Evolutionary conservation across 2,329 filamentous ascomycete genomes (phyloP).

Genomic region (Calonectria honghensis): DNA sequence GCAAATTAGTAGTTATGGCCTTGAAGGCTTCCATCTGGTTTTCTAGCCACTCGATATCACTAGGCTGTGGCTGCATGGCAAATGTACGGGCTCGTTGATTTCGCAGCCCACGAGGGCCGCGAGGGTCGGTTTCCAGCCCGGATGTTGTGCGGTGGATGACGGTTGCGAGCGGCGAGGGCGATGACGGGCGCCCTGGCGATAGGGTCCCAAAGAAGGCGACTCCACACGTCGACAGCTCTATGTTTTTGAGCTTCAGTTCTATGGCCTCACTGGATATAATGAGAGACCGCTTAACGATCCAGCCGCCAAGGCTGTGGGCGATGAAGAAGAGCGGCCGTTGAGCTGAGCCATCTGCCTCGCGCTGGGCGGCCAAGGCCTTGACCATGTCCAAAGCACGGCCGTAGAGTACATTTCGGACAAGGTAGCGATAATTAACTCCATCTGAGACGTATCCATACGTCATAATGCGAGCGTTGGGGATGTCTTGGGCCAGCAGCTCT

Average conservation of each 20-base stretch:
- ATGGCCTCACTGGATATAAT: constrained; percentile 39
- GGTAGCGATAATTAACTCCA: constrained; percentile 39
- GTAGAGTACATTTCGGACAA: constrained; percentile 38
- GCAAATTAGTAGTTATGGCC: constrained; percentile 38
- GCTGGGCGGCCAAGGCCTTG: constrained; percentile 38
- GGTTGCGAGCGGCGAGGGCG: constrained; percentile 36
- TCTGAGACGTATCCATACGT: constrained; percentile 39
- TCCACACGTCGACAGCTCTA: constrained; percentile 38
- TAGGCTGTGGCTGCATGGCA: constrained; percentile 30
- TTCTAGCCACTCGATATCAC: constrained; percentile 39
- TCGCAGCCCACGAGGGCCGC: constrained; percentile 9
- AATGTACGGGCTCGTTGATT: constrained; percentile 26
- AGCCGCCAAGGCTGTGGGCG: constrained; percentile 37
- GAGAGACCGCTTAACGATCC: constrained; percentile 40
- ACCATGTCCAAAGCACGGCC: constrained; percentile 39
- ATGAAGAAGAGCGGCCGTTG: constrained; percentile 39
- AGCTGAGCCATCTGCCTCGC: constrained; percentile 28
- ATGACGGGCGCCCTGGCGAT: constrained; percentile 38
- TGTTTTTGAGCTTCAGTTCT: constrained; percentile 33
- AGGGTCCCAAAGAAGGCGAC: constrained; percentile 40
- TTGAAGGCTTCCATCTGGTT: constrained; percentile 43
- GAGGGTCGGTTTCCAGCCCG: constrained; percentile 24
- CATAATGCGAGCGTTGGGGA: constrained; percentile 39
- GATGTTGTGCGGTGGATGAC: constrained; percentile 39
- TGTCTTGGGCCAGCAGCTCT: constrained; percentile 34